Evolutionary conservation across 352 stramenopile genomes (phyloP).

Genomic region (Saprolegnia parasitica): DNA sequence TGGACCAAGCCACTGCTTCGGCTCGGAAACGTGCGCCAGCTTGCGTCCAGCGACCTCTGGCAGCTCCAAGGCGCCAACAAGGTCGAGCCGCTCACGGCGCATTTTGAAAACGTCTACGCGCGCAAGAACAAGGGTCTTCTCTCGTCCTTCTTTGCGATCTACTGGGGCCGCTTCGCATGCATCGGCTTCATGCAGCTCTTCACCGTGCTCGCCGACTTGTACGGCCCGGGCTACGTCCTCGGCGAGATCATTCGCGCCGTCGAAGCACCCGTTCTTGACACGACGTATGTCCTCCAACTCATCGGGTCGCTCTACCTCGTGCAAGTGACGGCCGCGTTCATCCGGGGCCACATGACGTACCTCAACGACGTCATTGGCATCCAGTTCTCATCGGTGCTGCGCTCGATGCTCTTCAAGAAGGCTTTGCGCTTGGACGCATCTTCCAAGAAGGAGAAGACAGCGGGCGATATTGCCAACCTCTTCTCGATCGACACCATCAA

Average conservation of each 20-base stretch:
- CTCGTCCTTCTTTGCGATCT: slow-evolving; percentile 31
- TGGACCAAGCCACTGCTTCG: slow-evolving; percentile 42
- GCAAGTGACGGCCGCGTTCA: slow-evolving; percentile 34
- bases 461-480: slow-evolving; percentile 90
- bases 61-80: slow-evolving; percentile 32
- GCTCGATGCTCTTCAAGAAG: slow-evolving; percentile 43
- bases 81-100: slow-evolving; percentile 27
- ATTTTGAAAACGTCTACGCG: slow-evolving; percentile 33
- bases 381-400: slow-evolving; percentile 32
- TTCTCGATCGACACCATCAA: slow-evolving; percentile 86
- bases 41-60: slow-evolving; percentile 41
- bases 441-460: slow-evolving; percentile 14
- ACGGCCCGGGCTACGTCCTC: slow-evolving; percentile 39
- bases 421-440: slow-evolving; percentile 32
- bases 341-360: slow-evolving; percentile 32
- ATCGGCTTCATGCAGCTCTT: slow-evolving; percentile 32
- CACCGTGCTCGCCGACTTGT: slow-evolving; percentile 30
- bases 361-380: slow-evolving; percentile 35
- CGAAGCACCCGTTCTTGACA: slow-evolving; percentile 31
- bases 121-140: slow-evolving; percentile 25
- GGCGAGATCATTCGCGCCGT: slow-evolving; percentile 44
- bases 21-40: slow-evolving; percentile 41
- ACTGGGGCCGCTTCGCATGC: slow-evolving; percentile 27
- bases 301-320: slow-evolving; percentile 38
- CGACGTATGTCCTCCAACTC: slow-evolving; percentile 32